Evolutionary conservation across 768 basidiomycete genomes (phyloP), one percentile per base, ranked within the genome.

Genomic region (Pleurotus cornucopiae): DNA sequence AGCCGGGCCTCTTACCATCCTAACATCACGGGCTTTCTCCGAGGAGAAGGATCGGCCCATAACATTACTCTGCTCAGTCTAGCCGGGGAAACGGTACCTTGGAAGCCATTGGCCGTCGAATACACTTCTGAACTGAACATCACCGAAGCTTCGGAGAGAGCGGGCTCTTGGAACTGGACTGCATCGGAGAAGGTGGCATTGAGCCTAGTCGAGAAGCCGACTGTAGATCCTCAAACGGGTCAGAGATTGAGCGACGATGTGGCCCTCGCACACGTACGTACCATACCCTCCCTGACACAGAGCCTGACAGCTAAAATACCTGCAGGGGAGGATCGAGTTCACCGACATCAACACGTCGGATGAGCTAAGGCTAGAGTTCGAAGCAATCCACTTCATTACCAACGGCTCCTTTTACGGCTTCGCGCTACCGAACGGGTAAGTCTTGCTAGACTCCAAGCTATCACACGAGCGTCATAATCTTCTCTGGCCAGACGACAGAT

Each of bases 391-490:
- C 67, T 85, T 91, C 64, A 61, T 88, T 9, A 67, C 76, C 21
- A 87, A 88, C 55, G 91, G 91, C 0, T 79, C 88, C 0, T 79
- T 94, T n/a, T 89, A 85, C 63, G 91, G 88, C 1, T 76, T 89
- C 49, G 88, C 85, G 14, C 79, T 83, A 60, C 79, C 84, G 3
- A 63, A 66, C 14, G 85, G 84, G 90, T 91, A 59, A 60, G 77
- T 61, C 44, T 30, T 14, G 30, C 18, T 9, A 39, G 7, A 20
- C 51, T 7, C 49, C 6, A 20, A 37, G 14, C 46, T 30, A 26
- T 16, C 7, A 20, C 47, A 46, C 47, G 11, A 54, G 12, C 26
- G 56, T 45, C 52, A 49, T 34, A 23, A 18, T 21, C 12, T 47
- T 34, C 18, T 20, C 7, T 39, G 55, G 13, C 6, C 23, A 88